Evolutionary conservation across 75 land plant species (phyloP), one percentile per base, ranked within the genome.

Genomic region (Cunninghamia lanceolata): DNA sequence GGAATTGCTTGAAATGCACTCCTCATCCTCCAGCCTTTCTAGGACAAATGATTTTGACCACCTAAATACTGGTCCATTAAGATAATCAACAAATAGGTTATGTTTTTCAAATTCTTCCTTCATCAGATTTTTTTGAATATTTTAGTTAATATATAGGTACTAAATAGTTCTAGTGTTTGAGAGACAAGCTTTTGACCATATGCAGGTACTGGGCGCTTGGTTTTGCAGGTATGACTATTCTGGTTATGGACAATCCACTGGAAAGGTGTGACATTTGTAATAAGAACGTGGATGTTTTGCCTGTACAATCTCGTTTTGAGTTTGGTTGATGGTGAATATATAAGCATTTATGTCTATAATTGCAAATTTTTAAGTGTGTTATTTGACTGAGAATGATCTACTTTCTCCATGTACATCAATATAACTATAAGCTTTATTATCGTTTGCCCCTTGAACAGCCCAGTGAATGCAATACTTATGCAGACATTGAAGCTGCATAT

Each of bases 401-500:
- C 3, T 81, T 79, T 40, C 16, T 84, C 30, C 68, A 52, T 28
- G 4, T 9, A 70, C 15, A 50, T 14, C 2, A 50, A 50, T 50
- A 50, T 50, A 50, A 50, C 16, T 71, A 15, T 43, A 54, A 47
- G 21, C n/a, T 34, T n/a, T 53, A 76, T 84, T 34, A 9, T 75
- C 53, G 79, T 40, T 88, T 38, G 32, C 45, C 56, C 83, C 71
- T 86, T 34, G 46, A 92, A 83, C 95, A 94, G 96, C 94, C 96
- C 78, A 88, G 89, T 83, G 96, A 94, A 87, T 92, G 70, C 82
- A 94, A 92, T 89, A 94, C 96, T 17, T 94, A 93, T 85, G 93
- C 95, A 66, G 96, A 94, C 89, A 92, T 94, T 86, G 96, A 94
- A 83, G 96, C 96, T 78, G 95, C 90, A 10, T 94, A 94, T 88